These are phyloP conservation scores for Rutstroemia sp. DNA, from an alignment of 2,329 filamentous ascomycete genomes.

Conservation along the genomic window DNA sequence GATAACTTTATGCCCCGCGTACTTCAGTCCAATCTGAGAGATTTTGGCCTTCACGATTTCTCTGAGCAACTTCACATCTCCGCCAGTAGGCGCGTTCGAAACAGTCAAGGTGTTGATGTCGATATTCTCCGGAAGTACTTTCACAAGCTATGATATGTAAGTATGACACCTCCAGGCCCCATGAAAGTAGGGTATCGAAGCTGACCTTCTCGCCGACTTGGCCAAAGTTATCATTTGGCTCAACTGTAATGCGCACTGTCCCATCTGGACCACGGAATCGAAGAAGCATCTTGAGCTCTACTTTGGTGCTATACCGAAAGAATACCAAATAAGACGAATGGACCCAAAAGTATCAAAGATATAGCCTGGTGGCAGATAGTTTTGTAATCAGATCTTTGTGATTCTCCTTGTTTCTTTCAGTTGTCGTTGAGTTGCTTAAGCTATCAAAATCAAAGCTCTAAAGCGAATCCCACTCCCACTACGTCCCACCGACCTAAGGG, in stretches of 20 bases:
- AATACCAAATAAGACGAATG: background rate
- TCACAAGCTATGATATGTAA: constrained; percentile 41
- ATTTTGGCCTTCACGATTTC: constrained; percentile 52
- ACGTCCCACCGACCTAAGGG: background rate
- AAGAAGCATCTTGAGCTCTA: constrained; percentile 21
- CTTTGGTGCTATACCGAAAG: background rate
- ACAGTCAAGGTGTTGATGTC: constrained; percentile 53
- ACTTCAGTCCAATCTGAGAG: constrained; percentile 54
- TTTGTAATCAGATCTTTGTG: background rate
- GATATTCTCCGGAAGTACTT: constrained; percentile 54
- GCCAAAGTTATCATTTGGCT: constrained; percentile 65
- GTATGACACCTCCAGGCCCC: background rate
- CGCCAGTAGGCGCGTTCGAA: constrained; percentile 52
- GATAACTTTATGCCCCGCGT: constrained; percentile 16
- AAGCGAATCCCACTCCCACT: background rate
- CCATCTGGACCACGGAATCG: constrained; percentile 72
- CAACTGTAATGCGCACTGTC: constrained; percentile 77
- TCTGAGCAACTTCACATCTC: constrained; percentile 49
- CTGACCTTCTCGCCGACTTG: constrained; percentile 48
- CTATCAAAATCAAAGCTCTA: background rate
- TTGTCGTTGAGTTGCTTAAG: background rate
- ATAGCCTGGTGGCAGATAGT: background rate
- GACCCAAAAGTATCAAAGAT: background rate
- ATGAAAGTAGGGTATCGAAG: background rate
- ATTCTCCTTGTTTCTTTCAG: background rate